Conservation (phyloP, 371 early-diverging fungal genomes). For the Fennellomyces sp. region DNA sequence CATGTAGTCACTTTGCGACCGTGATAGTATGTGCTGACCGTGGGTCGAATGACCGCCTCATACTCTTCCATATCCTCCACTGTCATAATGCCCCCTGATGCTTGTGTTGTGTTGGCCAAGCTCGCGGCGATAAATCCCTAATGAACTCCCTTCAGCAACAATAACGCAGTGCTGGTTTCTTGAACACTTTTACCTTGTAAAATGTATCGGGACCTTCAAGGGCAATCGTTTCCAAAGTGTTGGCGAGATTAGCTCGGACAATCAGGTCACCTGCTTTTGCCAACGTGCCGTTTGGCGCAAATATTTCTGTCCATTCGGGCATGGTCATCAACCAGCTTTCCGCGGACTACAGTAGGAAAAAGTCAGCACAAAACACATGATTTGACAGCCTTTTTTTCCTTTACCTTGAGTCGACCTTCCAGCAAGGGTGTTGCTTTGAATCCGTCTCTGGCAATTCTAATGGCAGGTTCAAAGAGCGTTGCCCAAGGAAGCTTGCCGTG, state of each 20-base stretch:
- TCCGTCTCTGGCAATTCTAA: conserved; percentile 81
- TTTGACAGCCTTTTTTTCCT: not conserved
- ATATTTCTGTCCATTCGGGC: conserved; percentile 53
- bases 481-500: conserved; percentile 90
- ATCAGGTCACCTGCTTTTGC: conserved; percentile 75
- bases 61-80: conserved; percentile 81
- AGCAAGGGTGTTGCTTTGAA: conserved; percentile 63
- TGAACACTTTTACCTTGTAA: conserved; percentile 66
- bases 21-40: conserved; percentile 76
- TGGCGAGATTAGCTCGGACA: conserved; percentile 72
- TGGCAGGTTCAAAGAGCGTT: conserved; percentile 81
- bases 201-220: conserved; percentile 85
- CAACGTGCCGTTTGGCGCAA: conserved; percentile 71
- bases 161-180: too few species aligned
- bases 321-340: conserved; percentile 37
- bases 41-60: conserved; percentile 57
- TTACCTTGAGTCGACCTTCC: conserved; percentile 61
- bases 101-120: conserved; percentile 71
- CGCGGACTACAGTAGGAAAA: conserved; percentile 15
- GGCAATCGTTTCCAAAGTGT: conserved; percentile 83
- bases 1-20: conserved; percentile 74
- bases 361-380: not conserved
- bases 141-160: too few species aligned
- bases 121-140: conserved; percentile 64
- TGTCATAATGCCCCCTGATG: conserved; percentile 83